Base-by-base conservation (phyloP, 2,329 filamentous ascomycete species). In the Fusarium keratoplasticum region DNA sequence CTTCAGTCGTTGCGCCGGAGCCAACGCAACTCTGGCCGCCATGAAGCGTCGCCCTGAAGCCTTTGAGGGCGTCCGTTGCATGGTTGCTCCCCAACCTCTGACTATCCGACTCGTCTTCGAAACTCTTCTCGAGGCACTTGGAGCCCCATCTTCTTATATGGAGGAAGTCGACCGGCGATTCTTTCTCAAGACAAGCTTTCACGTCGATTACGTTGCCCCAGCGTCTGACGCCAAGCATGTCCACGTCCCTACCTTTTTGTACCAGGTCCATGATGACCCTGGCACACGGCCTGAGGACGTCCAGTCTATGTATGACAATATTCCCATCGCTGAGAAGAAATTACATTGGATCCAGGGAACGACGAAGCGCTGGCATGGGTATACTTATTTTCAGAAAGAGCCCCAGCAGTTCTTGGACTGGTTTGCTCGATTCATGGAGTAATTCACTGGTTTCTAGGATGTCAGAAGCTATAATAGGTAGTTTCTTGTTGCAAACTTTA, bases 131-230 rank as follows among this genome's bases (percentile, higher is more conserved):
- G 42, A 74, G 5, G 62, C 40, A 1, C 60, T 74, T 35, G 71
- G 71, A 4, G 63, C 63, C 2, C 57, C 71, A 1, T 61, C 55
- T 1, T 69, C 64, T 0, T 66, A 66, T 5, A 73, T 73, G 71
- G 64, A 73, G 14, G 71, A 74, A 27, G 22, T 70, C 1, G 68
- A 74, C 11, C 60, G 64, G 0, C 66, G 64, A 6, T 57, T 74
- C 44, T 72, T 74, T 2, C 55, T 74, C 27, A 73, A 74, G 58
- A 74, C 71, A 0, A 73, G 71, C 13, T 74, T 73, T 16, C 68
- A 66, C 13, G 58, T 66, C 6, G 61, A 67, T 7, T 52, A 72
- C 4, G n/a, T 66, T 1, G 29, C 54, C 5, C 71, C 71, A 2
- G 52, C 29, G 0, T 27, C 18, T 5, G 68, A 73, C 20, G 68